Evolutionary conservation across 805 yeast species (phyloP), one percentile per base, ranked within the genome.

Genomic region (Brettanomyces naardenensis): DNA sequence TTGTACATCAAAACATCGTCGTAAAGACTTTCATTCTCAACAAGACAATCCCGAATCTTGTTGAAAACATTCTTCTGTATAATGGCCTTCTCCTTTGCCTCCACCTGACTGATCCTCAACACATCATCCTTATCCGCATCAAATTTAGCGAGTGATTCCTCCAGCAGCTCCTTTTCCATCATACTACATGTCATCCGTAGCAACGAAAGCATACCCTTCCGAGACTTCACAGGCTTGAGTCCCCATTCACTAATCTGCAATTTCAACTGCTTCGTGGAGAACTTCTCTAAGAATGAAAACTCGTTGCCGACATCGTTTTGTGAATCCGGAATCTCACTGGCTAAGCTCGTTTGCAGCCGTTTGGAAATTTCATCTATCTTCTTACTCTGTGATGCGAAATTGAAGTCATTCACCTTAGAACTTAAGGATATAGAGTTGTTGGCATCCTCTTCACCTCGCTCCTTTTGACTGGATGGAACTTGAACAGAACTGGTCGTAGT

Each of bases 161-260:
- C 6, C 28, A 14, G 10, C 14, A 42, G n/a, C 9, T 23, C 26
- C 10, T 21, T 21, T 11, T 40, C 39, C 9, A 51, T 40, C 14
- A 48, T 20, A 29, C 43, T 43, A 15, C 45, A 37, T 10, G 51
- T 45, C 30, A 47, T 44, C 4, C 38, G 36, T 11, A 62, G 46
- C 2, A 56, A 42, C 21, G 54, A 49, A 6, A 62, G 37, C 66
- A 61, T 63, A 30, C 50, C 51, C n/a, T 37, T 40, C 33, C 50
- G 56, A 7, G 59, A 49, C 36, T 48, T 56, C 11, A 48, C 51
- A 5, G 61, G 59, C 35, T 60, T 61, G 33, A 64, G 38, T 1
- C 57, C 63, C 64, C 61, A 58, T 18, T 44, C 43, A 21, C 36
- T 36, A 19, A 58, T 42, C 31, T 45, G 43, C 5, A 33, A 14